Evolutionary conservation across 2,329 filamentous ascomycete genomes (phyloP), one percentile per base, ranked within the genome.

Genomic region (Fusarium xylarioides): DNA sequence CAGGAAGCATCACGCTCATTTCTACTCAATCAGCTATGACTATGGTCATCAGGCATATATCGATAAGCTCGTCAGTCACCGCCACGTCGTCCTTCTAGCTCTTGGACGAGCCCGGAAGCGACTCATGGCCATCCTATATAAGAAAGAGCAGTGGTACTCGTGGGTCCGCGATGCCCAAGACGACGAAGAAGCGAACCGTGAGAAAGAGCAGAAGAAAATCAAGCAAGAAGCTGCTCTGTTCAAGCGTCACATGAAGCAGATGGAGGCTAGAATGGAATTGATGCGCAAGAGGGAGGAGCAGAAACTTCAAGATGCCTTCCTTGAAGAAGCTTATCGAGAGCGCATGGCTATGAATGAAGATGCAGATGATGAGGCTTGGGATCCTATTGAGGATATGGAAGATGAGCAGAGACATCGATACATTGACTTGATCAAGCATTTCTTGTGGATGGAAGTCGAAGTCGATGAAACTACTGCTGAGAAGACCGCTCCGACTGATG

Each of bases 191-290:
- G 73, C 66, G 3, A 75, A 47, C 15, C 69, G 70, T 1, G 77
- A 79, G 2, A 79, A 78, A 58, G 76, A 78, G 49, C 77, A 79
- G 50, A 79, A 79, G 56, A 78, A 77, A 69, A 23, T 79, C 49
- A 77, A 76, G 8, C 76, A 73, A 26, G 78, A 80, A 54, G 77
- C 78, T 43, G 72, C 76, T 8, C 43, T 80, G 40, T 79, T 80
- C 38, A 79, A 68, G 53, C 74, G 76, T 5, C 70, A 79, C 14
- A 62, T 58, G 60, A 79, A 79, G 52, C 70, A 70, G 44, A 26
- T 80, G 49, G 66, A 79, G 11, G 68, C 70, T 1, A 72, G 76
- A 19, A 37, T 78, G 4, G 65, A 73, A 2, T 26, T 16, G 2
- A 65, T 64, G 42, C 74, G 77, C 2, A 52, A 76, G 38, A 75